Evolutionary conservation across 2,329 filamentous ascomycete genomes (phyloP), one percentile per base, ranked within the genome.

Genomic region (Dactylonectria macrodidyma): DNA sequence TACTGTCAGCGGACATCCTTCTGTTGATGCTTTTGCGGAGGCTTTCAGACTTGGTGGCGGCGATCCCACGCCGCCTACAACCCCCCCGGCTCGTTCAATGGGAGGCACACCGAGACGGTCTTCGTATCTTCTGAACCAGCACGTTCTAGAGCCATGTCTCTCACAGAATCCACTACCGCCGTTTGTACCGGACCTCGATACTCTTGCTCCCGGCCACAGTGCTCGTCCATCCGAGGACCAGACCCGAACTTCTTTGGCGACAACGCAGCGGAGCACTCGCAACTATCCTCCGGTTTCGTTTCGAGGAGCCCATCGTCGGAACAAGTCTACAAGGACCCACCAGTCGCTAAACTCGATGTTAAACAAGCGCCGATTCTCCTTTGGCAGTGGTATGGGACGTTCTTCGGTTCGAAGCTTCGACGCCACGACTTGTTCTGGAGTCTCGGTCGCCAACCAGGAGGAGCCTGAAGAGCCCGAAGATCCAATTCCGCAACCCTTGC

Each of bases 61-160:
- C 1, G 86, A 90, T 60, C 86, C 86, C 0, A 91, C 90, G 2
- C 90, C 90, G 1, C 89, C 90, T 3, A 89, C 83, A 44, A 91
- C 90, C 1, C 89, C 90, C 4, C 89, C 89, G 2, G 83, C 84
- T 8, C 80, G 80, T 16, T 74, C 69, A 7, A 24, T 60, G 8
- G 54, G 58, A 66, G 78, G 84, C 41, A 88, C 84, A 3, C 86
- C 87, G 5, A 82, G 87, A 66, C 83, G 85, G 51, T 90, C 88
- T 4, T 91, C 88, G 0, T 85, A 86, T 71, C 79, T 89, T 16
- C 80, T 89, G 19, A 86, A 86, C 65, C 84, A 87, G 56, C 84
- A 85, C 36, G 75, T 82, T 10, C 78, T 79, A 5, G 78, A 77
- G 8, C 75, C 80, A 14, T 82, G 81, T 0, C 63, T 81, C 1